A percentile compares a stretch with the other conserved stretches of the same genome.
Evolutionary conservation across 306 rosid species (phyloP).

Genomic region (Chamaecrista fasciculata): DNA sequence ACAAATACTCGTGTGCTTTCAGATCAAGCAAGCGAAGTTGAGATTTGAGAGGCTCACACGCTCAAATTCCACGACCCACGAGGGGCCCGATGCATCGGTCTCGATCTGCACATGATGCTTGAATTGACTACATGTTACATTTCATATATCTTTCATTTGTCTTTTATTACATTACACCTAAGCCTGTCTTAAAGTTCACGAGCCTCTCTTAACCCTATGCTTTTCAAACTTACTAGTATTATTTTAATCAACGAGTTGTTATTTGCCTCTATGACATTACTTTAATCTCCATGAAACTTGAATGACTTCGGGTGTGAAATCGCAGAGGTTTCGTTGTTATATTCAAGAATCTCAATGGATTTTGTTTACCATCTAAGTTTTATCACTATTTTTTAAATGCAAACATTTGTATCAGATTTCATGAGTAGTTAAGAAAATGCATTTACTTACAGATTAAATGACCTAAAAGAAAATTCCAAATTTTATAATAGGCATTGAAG

Average conservation of each 20-base stretch:
- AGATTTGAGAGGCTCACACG: conserved; percentile 26
- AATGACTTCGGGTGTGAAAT: too few species aligned
- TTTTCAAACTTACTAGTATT: not conserved
- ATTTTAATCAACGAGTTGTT: not conserved
- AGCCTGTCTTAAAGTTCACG: not conserved
- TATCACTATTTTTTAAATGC: not conserved
- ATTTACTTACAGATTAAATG: not conserved
- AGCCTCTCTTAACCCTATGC: not conserved
- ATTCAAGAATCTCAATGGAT: not conserved
- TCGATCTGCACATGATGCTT: conserved; percentile 19
- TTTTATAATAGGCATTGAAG: not conserved
- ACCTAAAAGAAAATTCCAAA: not conserved
- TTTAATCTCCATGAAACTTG: not conserved
- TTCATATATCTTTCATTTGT: conserved; percentile 24
- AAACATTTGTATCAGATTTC: not conserved
- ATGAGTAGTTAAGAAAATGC: not conserved
- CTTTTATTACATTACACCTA: not conserved
- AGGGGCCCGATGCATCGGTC: conserved; percentile 5
- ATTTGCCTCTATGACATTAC: not conserved
- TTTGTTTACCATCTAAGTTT: not conserved
- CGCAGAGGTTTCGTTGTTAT: too few species aligned
- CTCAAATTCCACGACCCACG: not conserved
- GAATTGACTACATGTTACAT: too few species aligned
- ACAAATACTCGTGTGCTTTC: conserved; percentile 28
- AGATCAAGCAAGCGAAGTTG: conserved; percentile 18